Conservation (phyloP, 2,329 filamentous ascomycete species). For the Akanthomyces muscarius region DNA sequence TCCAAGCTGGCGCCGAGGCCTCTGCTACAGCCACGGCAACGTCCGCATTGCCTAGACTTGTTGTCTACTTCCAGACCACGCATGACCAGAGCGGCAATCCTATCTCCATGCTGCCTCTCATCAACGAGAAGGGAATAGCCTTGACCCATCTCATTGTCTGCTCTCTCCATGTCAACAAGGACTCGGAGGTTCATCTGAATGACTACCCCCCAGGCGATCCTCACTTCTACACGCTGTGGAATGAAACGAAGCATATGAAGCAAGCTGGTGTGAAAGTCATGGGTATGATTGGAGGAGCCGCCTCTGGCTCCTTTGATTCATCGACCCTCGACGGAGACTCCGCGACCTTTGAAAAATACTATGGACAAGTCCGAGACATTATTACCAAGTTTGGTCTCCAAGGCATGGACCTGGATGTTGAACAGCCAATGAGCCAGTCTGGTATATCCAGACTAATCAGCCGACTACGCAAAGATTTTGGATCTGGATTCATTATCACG, state of each 20-base stretch:
- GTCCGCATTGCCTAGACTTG: conserved; percentile 35
- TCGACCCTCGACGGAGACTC: conserved; percentile 48
- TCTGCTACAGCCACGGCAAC: conserved; percentile 16
- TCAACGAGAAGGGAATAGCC: conserved; percentile 39
- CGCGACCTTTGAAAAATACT: conserved; percentile 68
- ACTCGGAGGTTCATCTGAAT: conserved; percentile 68
- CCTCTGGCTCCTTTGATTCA: conserved; percentile 63
- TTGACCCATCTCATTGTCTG: conserved; percentile 77
- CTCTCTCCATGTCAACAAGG: conserved; percentile 72
- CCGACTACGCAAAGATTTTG: conserved; percentile 64
- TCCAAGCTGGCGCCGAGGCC: background rate
- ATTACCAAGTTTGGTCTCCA: conserved; percentile 58
- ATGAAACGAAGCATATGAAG: conserved; percentile 67
- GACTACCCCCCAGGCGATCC: conserved; percentile 63
- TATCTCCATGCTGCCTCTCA: conserved; percentile 47
- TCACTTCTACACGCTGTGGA: conserved; percentile 69
- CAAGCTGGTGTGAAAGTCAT: conserved; percentile 69
- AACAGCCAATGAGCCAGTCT: conserved; percentile 65
- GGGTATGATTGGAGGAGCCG: conserved; percentile 81
- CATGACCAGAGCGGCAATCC: conserved; percentile 38
- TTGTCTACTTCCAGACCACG: conserved; percentile 49
- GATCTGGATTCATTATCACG: conserved; percentile 65
- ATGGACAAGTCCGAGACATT: conserved; percentile 61
- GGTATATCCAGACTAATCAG: conserved; percentile 63
- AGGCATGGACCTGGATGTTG: conserved; percentile 71